phyloP scores from a whole-genome alignment of 371 early-diverging fungal genomes.

The Capniomyces stellatus region DNA sequence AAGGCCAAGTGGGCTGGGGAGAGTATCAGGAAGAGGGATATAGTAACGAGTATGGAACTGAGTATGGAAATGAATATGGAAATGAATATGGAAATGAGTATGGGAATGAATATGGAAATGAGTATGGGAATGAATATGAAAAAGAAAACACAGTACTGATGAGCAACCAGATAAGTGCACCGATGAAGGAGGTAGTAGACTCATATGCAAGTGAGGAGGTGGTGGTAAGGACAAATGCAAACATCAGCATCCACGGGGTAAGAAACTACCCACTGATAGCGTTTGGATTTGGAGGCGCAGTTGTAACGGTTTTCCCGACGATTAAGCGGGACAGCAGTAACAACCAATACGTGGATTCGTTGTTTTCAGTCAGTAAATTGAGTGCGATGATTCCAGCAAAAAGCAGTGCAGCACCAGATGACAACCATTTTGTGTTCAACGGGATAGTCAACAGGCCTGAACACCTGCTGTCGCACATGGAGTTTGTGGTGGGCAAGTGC shows the following conservation, averaged over 20 bases:
- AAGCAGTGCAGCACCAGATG: neutral
- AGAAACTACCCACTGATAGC: constrained; percentile 52
- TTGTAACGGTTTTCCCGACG: constrained; percentile 49
- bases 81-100: neutral
- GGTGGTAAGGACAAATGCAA: constrained; percentile 18
- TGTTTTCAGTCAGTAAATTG: neutral
- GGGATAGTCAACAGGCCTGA: neutral
- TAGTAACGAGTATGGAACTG: too few relatives aligned
- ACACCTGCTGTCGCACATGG: neutral
- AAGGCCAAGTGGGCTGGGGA: too few relatives aligned
- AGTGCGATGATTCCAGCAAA: neutral
- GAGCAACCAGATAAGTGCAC: constrained; percentile 8
- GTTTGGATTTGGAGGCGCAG: constrained; percentile 77
- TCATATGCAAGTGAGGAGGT: neutral
- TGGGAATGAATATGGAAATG: constrained; percentile 6
- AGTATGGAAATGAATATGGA: neutral
- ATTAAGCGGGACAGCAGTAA: too few relatives aligned
- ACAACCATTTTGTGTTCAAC: neutral
- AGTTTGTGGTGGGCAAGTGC: neutral
- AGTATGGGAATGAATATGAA: constrained; percentile 1
- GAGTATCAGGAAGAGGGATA: too few relatives aligned
- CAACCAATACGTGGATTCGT: too few relatives aligned
- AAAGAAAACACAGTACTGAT: constrained; percentile 9
- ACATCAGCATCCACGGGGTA: constrained; percentile 40
- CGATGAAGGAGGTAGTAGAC: neutral